Base-by-base conservation (phyloP, 2,329 filamentous ascomycete species). In the Diaporthe sp. region DNA sequence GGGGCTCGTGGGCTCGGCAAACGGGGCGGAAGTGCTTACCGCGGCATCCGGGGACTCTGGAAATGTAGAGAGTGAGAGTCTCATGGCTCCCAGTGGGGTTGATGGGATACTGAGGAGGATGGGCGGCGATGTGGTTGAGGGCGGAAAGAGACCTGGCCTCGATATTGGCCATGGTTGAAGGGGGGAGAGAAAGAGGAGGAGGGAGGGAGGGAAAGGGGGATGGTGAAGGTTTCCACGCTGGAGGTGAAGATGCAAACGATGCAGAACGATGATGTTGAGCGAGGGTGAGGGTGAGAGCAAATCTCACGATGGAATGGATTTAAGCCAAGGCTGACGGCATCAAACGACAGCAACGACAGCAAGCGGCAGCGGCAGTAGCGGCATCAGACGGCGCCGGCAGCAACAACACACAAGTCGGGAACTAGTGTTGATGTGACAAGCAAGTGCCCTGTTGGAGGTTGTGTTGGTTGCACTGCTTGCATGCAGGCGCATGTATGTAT, bases 11-110 rank as follows among this genome's bases (percentile, higher is more conserved):
- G 67, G 45, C 52, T 19, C 47, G 54, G 67, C 61, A 28, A 72
- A 74, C 75, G 76, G 73, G 74, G 67, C 71, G 72, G 78, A 76
- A 45, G 58, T 33, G 82, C 85, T 77, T 87, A 96, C 95, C 95
- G 92, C 92, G 91, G 77, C 94, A 97, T 30, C 96, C 96, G 1
- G 97, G 97, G 0, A 99, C 96, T 78, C 96, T 89, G 47, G 96
- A 95, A 78, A 99, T 97, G 84, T 99, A 99, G 54, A 99, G 89
- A 3, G 92, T 92, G 68, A 98, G 84, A 5, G 95, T 92, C 67
- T 95, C 91, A 77, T 92, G 90, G 77, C 87, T 90, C 79, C 89
- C 86, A 4, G 92, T 90, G 7, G 94, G 93, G 80, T 94, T 94
- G 80, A 93, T 90, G 67, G 95, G 95, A 82, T 97, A 97, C 79